Evolutionary conservation across 2,329 filamentous ascomycete species (phyloP).

Genomic region (Ceratocystis harringtonii): DNA sequence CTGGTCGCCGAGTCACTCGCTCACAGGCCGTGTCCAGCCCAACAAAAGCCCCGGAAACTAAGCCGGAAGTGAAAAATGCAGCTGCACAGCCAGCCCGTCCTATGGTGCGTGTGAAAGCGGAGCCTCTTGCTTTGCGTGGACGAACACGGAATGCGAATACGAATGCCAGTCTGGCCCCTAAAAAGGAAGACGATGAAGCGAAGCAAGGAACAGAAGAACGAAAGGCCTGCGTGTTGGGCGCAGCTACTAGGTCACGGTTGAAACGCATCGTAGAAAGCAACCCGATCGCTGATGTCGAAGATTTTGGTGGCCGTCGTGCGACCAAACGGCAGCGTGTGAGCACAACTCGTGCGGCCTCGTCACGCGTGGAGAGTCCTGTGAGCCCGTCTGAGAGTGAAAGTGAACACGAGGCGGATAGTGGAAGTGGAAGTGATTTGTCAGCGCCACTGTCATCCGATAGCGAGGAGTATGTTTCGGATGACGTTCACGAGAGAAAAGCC

Average conservation of each 20-base stretch:
- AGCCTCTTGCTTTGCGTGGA: background rate
- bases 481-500: background rate
- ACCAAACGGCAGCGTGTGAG: conserved; percentile 35
- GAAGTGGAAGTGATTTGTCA: background rate
- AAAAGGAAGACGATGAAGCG: background rate
- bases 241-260: background rate
- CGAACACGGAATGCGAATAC: background rate
- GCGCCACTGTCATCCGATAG: conserved; percentile 11
- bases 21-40: background rate
- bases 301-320: conserved; percentile 27
- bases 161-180: background rate
- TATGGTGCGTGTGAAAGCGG: background rate
- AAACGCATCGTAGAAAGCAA: background rate
- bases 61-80: background rate
- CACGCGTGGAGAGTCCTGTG: background rate
- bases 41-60: background rate
- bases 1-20: conserved; percentile 20
- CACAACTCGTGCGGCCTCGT: conserved; percentile 11
- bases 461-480: background rate
- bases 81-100: background rate
- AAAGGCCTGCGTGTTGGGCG: too few relatives aligned
- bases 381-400: background rate
- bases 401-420: background rate
- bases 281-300: conserved; percentile 41
- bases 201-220: background rate